Percentiles rank a stretch among this genome's conserved stretches.
These are phyloP conservation scores for Malus hybrid DNA, from an alignment of 331 rosid species.

Conservation along the genomic window DNA sequence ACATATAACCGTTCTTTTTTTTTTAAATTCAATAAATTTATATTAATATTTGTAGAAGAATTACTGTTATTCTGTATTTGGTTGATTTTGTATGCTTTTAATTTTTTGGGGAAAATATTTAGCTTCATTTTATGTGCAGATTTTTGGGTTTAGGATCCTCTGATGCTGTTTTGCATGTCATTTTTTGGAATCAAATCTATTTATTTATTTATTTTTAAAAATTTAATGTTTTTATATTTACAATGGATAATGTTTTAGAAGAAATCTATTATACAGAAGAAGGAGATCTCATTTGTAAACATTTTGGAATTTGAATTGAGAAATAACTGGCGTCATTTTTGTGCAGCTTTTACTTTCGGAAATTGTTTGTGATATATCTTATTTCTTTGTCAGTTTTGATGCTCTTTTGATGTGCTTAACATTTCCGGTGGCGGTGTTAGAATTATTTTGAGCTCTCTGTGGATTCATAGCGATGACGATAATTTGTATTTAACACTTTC, in stretches of 20 bases:
- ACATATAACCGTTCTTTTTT: background rate
- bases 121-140: background rate
- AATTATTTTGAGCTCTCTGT: background rate
- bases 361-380: background rate
- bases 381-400: background rate
- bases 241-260: background rate
- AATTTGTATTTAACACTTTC: background rate
- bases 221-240: background rate
- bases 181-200: background rate
- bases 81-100: background rate
- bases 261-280: background rate
- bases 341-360: background rate
- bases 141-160: background rate
- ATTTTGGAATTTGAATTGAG: background rate
- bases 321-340: background rate
- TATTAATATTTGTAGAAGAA: background rate
- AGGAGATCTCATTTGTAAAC: background rate
- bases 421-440: background rate
- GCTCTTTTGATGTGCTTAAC: background rate
- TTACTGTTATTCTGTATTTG: background rate
- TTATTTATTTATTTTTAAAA: background rate
- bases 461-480: background rate
- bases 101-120: background rate
- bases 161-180: background rate
- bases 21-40: background rate